These are phyloP conservation scores for Saccharomycopsis sp. DNA, from an alignment of 805 yeast species.

Conservation along the genomic window DNA sequence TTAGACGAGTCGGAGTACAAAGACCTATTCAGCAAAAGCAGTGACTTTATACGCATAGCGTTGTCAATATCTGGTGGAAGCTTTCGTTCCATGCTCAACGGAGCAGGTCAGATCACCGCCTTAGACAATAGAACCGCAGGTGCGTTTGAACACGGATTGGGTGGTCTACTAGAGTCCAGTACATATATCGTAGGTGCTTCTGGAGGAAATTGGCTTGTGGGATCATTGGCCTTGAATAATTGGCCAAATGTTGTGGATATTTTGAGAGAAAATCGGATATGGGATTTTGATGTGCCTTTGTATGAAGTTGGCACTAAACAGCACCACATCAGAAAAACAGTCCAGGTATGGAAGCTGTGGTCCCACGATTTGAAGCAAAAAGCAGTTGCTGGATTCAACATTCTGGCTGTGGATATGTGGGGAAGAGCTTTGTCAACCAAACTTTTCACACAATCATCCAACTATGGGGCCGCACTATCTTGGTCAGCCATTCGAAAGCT, in stretches of 20 bases:
- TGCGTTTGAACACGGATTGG: conserved; percentile 31
- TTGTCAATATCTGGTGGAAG: conserved; percentile 55
- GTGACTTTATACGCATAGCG: conserved; percentile 39
- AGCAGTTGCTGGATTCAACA: conserved; percentile 46
- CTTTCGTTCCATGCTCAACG: conserved; percentile 54
- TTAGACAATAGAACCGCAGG: conserved; percentile 40
- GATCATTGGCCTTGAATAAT: conserved; percentile 35
- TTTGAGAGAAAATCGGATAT: conserved; percentile 35
- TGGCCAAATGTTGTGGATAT: conserved; percentile 28
- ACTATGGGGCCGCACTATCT: conserved; percentile 11
- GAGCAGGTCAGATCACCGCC: conserved; percentile 50
- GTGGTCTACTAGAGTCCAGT: conserved; percentile 46
- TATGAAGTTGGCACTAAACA: conserved; percentile 2
- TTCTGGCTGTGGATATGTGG: conserved; percentile 58
- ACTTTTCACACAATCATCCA: conserved; percentile 41
- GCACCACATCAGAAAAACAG: conserved; percentile 11
- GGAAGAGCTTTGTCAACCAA: conserved; percentile 58
- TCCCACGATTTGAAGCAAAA: conserved; percentile 39
- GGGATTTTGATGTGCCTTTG: conserved; percentile 12
- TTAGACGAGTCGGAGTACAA: conserved; percentile 34
- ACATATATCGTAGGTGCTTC: conserved; percentile 53
- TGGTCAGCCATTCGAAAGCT: conserved; percentile 30
- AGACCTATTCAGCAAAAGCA: conserved; percentile 35
- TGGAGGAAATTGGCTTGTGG: conserved; percentile 61
- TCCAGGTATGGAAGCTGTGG: not conserved